Evolutionary conservation across 306 rosid genomes (phyloP), one percentile per base, ranked within the genome.

Genomic region (Gleditsia sinensis): DNA sequence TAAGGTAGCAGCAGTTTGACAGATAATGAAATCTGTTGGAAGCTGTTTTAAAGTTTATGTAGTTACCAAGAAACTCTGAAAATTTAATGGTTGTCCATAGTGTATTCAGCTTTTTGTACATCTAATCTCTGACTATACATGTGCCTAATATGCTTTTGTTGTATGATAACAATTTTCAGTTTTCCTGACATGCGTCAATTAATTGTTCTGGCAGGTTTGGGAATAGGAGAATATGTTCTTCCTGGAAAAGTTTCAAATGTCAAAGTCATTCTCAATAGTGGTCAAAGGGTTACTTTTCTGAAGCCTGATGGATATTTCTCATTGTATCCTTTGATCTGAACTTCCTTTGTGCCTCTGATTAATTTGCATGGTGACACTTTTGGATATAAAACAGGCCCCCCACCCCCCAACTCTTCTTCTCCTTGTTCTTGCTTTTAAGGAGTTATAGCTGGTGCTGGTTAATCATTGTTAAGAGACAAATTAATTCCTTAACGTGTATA

Each of bases 291-390:
- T 86, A 87, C 97, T 77, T 91, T 80, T 80, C 40, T 93, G 89
- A 89, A 93, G 86, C 93, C 90, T 17, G 97, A 93, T 82, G 98
- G 98, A 75, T 89, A 82, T 83, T 93, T 93, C 78, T 89, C 97
- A 70, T 93, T 93, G 98, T 93, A 93, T 91, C 96, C 98, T 89
- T 58, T 62, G 34, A 30, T 75, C 72, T 51, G 25, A 39, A 21
- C 40, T 25, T 67, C 46, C 62, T 58, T 46, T 37, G 21, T 2
- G 14, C 20, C 14, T 50, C 40, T 45, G 43, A 25, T 68, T 71
- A 45, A 49, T 77, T 61, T 64, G 48, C 61, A n/a, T 66, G 55
- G 5, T 69, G 66, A 63, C 14, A 72, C 23, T 69, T 62, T 6
- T 67, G 50, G 51, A 69, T 68, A 62, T 51, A 39, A 71, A 27